A percentile compares a stretch with the other conserved stretches of the same genome.
phyloP scores from a whole-genome alignment of 2,329 filamentous ascomycete genomes.

The Parascedosporium putredinis region DNA sequence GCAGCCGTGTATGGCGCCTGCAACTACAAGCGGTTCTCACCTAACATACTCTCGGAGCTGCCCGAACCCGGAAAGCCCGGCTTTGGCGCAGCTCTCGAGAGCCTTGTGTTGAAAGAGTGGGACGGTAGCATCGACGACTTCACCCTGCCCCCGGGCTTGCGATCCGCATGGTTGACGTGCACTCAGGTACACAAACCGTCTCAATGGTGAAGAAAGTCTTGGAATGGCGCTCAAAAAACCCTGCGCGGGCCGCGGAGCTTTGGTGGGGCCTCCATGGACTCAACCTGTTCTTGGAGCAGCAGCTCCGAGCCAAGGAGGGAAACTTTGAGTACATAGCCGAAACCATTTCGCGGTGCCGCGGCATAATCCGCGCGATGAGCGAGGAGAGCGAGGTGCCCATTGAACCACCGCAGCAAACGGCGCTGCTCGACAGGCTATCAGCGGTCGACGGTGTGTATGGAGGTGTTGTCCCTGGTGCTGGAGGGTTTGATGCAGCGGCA shows the following conservation, averaged over 20 bases:
- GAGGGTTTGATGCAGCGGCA: slow-evolving; percentile 83
- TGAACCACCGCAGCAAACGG: slow-evolving; percentile 78
- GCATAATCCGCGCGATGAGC: slow-evolving; percentile 68
- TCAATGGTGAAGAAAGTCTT: slow-evolving; percentile 92
- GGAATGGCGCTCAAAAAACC: slow-evolving; percentile 61
- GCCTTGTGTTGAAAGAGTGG: slow-evolving; percentile 58
- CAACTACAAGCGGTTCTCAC: slow-evolving; percentile 86
- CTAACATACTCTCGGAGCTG: slow-evolving; percentile 55
- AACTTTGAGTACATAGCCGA: slow-evolving; percentile 46
- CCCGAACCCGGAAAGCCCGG: slow-evolving; percentile 55
- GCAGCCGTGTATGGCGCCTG: slow-evolving; percentile 88
- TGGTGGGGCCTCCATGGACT: slow-evolving; percentile 58
- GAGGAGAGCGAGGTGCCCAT: slow-evolving; percentile 67
- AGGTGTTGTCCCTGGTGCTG: slow-evolving; percentile 87
- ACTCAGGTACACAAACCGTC: slow-evolving; percentile 86
- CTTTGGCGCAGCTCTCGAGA: slow-evolving; percentile 56
- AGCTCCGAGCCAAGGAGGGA: slow-evolving; percentile 48
- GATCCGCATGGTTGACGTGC: slow-evolving; percentile 90
- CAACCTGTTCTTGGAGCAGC: slow-evolving; percentile 7
- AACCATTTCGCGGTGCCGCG: slow-evolving; percentile 36
- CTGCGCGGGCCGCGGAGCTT: slow-evolving; percentile 52
- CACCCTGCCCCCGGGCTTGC: slow-evolving; percentile 63
- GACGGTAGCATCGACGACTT: slow-evolving; percentile 69
- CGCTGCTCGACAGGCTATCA: slow-evolving; percentile 67
- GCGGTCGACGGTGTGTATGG: slow-evolving; percentile 70